Base-by-base conservation (phyloP, 768 basidiomycete species). In the Porphyrellus cyaneotinctus region DNA sequence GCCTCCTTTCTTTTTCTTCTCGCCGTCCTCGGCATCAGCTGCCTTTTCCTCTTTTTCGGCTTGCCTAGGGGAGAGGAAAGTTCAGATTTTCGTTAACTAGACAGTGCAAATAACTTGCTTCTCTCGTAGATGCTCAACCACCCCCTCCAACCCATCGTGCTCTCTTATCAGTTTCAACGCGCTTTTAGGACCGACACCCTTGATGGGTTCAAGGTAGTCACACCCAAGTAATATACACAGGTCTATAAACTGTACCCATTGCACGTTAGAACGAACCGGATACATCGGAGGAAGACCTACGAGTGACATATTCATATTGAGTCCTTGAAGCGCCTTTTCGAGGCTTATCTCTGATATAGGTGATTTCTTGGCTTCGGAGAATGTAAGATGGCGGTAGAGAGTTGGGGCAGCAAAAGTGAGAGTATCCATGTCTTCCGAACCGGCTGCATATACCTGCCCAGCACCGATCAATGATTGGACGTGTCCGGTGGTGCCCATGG, bases 341-440 rank as follows among this genome's bases (percentile, higher is more conserved):
- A 99, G 84, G 61, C 81, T 82, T 51, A 98, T 93, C 63, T 97
- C 92, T 61, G 84, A 87, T 62, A 99, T 99, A 15, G 97, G 97
- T 58, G 89, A 85, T 65, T 97, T 98, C 69, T 95, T 93, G 14
- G 95, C 95, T 67, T 99, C 97, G 13, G 92, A 94, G 74, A 98
- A 97, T 13, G 97, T 98, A 53, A 99, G 81, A 71, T 97, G 97
- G 26, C 97, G 91, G 60, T 89, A 87, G 10, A 99, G 78, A 39
- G 95, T 85, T 2, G 97, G 95, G 0, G 95, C 75, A 59, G 83
- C 80, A 76, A 99, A 99, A 1, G 97, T 99, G 20, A 99, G 82
- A 9, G 97, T 99, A 64, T 99, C 97, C 97, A 99, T 99, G 70
- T 99, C 97, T 72, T 98, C 97, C 0, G 95, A 97, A 14, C 97